Base-by-base conservation (phyloP, 2,329 filamentous ascomycete genomes). In the Colletotrichum nymphaeae region DNA sequence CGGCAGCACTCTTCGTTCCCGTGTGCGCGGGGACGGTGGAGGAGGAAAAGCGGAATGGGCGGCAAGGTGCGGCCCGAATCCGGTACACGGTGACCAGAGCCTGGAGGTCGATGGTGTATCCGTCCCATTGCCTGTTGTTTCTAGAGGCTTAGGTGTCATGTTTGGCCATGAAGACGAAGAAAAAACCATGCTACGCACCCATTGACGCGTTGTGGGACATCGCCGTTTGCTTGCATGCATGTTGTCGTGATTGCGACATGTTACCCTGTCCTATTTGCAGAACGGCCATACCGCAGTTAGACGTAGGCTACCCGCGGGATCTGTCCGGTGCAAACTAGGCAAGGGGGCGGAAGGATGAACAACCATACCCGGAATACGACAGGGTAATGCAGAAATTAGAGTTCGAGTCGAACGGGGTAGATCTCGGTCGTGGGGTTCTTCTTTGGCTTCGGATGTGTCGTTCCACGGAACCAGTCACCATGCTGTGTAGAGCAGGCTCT, bases 291-390 rank as follows among this genome's bases (percentile, higher is more conserved):
- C 42, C 42, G 4, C 9, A 49, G 42, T 22, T 56, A 64, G 59
- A 70, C 59, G 55, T 65, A 52, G 58, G 32, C 30, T 60, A 22
- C 22, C 59, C 67, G 55, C 35, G 37, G 55, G 42, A 35, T 19
- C 67, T 37, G 42, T 53, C 35, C 14, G 30, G 49, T 49, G 57
- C 32, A 19, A 37, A 32, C 69, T 56, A 63, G n/a, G 55, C 70
- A 64, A 9, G 53, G 62, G 69, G 70, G 59, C 66, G 55, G 70
- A 73, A 73, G 59, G 66, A 56, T 30, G 59, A 73, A 64, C 26
- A 62, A 60, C 66, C 42, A 49, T 35, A 70, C 56, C 53, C 67
- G 60, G 46, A 24, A 73, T 73, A 35, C 66, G 60, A 52, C 55
- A 55, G 42, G 60, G 56, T 12, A 57, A 22, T 35, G 52, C 42